Evolutionary conservation across 768 basidiomycete species (phyloP).

Genomic region (Tulasnella sp.): DNA sequence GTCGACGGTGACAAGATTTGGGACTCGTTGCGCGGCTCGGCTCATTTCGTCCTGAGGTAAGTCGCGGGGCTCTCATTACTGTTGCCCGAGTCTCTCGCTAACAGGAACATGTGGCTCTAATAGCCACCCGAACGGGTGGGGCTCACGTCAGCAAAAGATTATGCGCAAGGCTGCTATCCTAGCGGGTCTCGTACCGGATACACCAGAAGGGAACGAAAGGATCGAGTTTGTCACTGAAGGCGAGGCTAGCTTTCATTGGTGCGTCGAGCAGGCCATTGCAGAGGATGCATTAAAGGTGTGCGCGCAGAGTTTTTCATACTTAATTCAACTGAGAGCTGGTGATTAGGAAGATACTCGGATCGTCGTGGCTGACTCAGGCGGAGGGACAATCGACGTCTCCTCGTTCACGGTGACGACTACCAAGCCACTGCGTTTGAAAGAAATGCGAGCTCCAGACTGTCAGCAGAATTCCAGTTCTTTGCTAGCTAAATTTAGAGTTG

Average conservation of each 20-base stretch:
- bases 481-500: conserved; percentile 32
- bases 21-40: not conserved
- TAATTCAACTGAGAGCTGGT: too few species aligned
- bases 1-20: not conserved
- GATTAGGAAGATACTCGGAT: conserved; percentile 15
- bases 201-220: conserved; percentile 26
- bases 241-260: conserved; percentile 42
- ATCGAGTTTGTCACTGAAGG: conserved; percentile 41
- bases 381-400: conserved; percentile 35
- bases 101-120: not conserved
- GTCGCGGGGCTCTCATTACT: too few species aligned
- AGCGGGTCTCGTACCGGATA: conserved; percentile 32
- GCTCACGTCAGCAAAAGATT: conserved; percentile 32
- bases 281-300: conserved; percentile 23
- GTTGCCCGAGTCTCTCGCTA: not conserved
- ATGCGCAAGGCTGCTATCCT: conserved; percentile 34
- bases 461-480: conserved; percentile 14
- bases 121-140: conserved; percentile 36
- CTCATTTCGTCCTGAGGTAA: not conserved
- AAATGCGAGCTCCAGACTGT: not conserved
- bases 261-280: conserved; percentile 29
- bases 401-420: conserved; percentile 22
- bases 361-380: conserved; percentile 43
- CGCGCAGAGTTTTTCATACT: not conserved
- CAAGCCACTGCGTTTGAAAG: not conserved